A percentile compares a stretch with the other conserved stretches of the same genome.
These are phyloP conservation scores for Dryas integrifolia DNA, from an alignment of 331 rosid genomes.

Conservation along the genomic window DNA sequence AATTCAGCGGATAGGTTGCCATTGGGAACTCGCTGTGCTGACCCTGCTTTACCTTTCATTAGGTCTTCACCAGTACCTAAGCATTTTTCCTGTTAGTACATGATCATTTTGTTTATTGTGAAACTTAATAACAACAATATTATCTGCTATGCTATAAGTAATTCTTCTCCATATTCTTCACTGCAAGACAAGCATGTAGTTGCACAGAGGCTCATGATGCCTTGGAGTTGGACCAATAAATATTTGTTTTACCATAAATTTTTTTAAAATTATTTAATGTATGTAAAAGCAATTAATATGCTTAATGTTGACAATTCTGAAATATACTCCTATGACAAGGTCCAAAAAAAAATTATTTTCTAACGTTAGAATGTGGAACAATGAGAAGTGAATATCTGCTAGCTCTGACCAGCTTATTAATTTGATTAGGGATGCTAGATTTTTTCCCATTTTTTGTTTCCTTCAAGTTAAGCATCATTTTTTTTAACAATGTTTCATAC, in stretches of 20 bases:
- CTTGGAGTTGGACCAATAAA: neutral
- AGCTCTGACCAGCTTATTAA: neutral
- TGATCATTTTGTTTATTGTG: neutral
- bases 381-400: neutral
- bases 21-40: conserved; percentile 86
- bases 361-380: neutral
- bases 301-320: neutral
- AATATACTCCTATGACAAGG: too few species aligned
- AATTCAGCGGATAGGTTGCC: conserved; percentile 90
- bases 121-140: conserved; percentile 11
- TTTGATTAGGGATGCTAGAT: neutral
- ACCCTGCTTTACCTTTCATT: conserved; percentile 90
- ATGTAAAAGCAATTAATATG: neutral
- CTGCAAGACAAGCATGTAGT: neutral
- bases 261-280: neutral
- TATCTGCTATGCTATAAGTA: neutral
- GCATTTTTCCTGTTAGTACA: conserved; percentile 5
- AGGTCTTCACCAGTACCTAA: conserved; percentile 48
- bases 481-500: neutral
- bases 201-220: neutral
- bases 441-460: neutral
- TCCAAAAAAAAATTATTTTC: neutral
- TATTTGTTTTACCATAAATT: neutral
- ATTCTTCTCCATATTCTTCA: neutral
- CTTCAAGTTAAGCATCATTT: neutral